phyloP scores from a whole-genome alignment of 2,329 filamentous ascomycete species.

The Didymellaceae sp. region DNA sequence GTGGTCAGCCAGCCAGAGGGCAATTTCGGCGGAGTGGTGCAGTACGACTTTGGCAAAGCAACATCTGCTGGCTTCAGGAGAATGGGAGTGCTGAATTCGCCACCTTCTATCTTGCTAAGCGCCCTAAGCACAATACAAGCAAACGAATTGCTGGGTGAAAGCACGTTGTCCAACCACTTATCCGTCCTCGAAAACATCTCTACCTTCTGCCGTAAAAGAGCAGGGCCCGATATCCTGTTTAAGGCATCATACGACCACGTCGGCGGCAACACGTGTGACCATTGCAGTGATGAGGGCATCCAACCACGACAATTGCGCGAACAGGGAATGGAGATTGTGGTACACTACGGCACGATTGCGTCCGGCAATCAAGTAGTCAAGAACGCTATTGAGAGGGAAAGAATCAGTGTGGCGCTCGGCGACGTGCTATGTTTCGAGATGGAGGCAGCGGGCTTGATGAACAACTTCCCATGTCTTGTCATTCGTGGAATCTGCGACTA shows the following conservation, averaged over 20 bases:
- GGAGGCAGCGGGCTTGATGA: no score
- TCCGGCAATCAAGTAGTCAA: conserved; percentile 15
- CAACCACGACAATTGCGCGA: not conserved
- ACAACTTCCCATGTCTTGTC: conserved; percentile 7
- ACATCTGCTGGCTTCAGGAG: conserved; percentile 14
- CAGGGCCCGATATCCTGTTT: conserved; percentile 6
- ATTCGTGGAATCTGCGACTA: conserved; percentile 13
- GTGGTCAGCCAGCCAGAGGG: conserved; percentile 26
- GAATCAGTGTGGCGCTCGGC: conserved; percentile 16
- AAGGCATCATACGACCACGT: conserved; percentile 1
- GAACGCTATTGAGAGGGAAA: conserved; percentile 11
- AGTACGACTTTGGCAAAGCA: conserved; percentile 28
- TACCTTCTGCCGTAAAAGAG: not conserved
- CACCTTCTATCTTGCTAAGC: conserved; percentile 16
- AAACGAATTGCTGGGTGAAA: not conserved
- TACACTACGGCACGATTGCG: conserved; percentile 19
- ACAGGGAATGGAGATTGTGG: not conserved
- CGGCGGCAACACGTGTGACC: not conserved
- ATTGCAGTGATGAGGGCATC: not conserved
- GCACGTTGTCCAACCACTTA: not conserved
- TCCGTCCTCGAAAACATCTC: not conserved
- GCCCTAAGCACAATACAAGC: conserved; percentile 14
- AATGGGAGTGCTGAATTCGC: conserved; percentile 15
- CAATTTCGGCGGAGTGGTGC: conserved; percentile 21
- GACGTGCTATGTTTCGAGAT: conserved; percentile 10